Conservation (phyloP, 2,329 filamentous ascomycete species). For the Hymenoscyphus fraxineus region DNA sequence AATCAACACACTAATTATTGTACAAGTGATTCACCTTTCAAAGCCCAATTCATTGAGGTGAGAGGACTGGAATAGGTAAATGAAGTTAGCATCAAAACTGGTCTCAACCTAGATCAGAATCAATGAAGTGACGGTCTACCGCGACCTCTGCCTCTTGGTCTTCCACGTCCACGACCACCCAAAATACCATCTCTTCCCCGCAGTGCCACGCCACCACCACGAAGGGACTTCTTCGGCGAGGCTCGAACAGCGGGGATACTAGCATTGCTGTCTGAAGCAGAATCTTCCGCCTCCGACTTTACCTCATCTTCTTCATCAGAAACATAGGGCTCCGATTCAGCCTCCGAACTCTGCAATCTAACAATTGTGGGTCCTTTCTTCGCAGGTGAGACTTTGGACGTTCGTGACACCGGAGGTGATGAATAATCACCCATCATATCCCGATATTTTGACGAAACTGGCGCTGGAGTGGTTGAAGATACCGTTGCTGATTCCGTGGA, state of each 20-base stretch:
- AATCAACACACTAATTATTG: not conserved
- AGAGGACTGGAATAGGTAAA: not conserved
- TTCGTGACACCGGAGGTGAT: not conserved
- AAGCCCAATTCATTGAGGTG: not conserved
- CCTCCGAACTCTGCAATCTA: conserved; percentile 24
- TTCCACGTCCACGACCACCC: not conserved
- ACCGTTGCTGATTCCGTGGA: not conserved
- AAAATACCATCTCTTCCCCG: not conserved
- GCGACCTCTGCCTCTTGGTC: conserved; percentile 7
- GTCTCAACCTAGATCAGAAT: not conserved
- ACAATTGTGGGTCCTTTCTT: conserved; percentile 30
- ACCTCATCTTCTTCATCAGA: not conserved
- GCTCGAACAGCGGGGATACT: conserved; percentile 22
- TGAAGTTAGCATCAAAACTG: not conserved
- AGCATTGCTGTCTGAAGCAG: conserved; percentile 21
- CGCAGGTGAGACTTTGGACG: not conserved
- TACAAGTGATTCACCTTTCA: not conserved
- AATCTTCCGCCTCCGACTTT: conserved; percentile 14
- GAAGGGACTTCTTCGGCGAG: conserved; percentile 4
- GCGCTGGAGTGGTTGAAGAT: conserved; percentile 1
- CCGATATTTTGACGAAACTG: conserved; percentile 1
- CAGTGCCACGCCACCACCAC: conserved; percentile 1
- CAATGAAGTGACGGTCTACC: not conserved
- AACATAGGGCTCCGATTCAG: conserved; percentile 16
- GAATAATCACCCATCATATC: not conserved